Conservation (phyloP, 2,329 filamentous ascomycete genomes). For the Fusarium begoniae region DNA sequence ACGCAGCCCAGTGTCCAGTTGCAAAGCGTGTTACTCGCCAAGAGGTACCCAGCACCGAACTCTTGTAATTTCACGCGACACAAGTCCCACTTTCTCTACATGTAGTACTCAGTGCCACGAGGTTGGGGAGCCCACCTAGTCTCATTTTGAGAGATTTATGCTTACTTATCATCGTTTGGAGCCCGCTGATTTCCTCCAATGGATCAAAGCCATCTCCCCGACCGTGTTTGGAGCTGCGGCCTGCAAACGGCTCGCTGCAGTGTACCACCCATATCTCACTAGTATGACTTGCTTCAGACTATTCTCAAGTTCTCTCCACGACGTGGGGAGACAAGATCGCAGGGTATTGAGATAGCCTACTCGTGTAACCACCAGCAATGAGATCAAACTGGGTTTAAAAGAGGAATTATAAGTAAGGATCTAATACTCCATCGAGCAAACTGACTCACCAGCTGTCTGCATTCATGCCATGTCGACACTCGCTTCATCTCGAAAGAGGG, state of each 20-base stretch:
- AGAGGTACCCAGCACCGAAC: too few relatives aligned
- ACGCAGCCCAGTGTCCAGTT: too few relatives aligned
- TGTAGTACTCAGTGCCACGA: neutral
- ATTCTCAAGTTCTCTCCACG: neutral
- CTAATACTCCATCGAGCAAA: neutral
- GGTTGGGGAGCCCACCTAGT: too few relatives aligned
- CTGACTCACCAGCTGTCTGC: neutral
- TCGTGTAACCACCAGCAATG: neutral
- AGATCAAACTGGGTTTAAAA: too few relatives aligned
- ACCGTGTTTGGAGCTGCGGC: neutral
- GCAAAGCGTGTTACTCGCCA: too few relatives aligned
- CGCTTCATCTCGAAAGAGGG: neutral
- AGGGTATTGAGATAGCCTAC: neutral
- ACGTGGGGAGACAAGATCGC: neutral
- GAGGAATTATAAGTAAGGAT: neutral
- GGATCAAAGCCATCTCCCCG: rapidly evolving
- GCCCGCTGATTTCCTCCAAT: neutral
- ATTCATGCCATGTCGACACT: neutral
- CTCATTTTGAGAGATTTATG: neutral
- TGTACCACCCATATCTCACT: neutral
- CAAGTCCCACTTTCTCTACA: neutral
- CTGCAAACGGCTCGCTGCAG: neutral
- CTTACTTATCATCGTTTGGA: neutral
- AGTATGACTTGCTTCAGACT: neutral
- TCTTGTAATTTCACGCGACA: neutral